Conservation (phyloP, 768 basidiomycete species). For the Infundibulicybe gibba region DNA sequence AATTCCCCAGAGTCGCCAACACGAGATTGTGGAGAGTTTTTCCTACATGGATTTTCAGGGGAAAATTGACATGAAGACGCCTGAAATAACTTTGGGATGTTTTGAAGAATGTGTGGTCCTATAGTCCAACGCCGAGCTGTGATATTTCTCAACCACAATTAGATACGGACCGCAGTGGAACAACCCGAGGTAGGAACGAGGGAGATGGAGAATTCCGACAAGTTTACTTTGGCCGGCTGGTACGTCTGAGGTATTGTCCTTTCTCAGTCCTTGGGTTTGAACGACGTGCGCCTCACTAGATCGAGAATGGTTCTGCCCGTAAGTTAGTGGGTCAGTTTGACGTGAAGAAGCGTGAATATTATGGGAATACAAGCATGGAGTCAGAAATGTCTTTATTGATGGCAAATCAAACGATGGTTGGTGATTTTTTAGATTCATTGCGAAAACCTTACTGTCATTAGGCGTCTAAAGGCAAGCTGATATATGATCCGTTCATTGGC, state of each 20-base stretch:
- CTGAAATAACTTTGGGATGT: slow-evolving; percentile 68
- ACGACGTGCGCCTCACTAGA: slow-evolving; percentile 11
- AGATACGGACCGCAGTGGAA: slow-evolving; percentile 51
- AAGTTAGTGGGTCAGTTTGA: slow-evolving; percentile 67
- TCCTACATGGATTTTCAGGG: slow-evolving; percentile 82
- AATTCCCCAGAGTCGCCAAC: slow-evolving; percentile 64
- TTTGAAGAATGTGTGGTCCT: slow-evolving; percentile 83
- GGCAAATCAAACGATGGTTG: slow-evolving; percentile 91
- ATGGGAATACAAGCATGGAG: slow-evolving; percentile 98
- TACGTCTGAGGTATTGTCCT: slow-evolving; percentile 33
- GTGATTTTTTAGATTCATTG: slow-evolving; percentile 7
- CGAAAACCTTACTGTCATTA: slow-evolving; percentile 20
- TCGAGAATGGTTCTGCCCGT: slow-evolving; percentile 69
- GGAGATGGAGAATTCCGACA: slow-evolving; percentile 67
- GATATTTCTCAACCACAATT: background rate
- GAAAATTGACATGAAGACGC: slow-evolving; percentile 75
- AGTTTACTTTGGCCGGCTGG: slow-evolving; percentile 86
- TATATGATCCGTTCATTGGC: slow-evolving; percentile 96
- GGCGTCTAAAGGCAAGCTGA: slow-evolving; percentile 84
- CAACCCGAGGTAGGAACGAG: slow-evolving; percentile 44
- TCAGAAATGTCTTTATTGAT: slow-evolving; percentile 92
- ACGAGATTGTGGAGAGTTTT: slow-evolving; percentile 72
- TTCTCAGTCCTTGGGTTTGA: background rate
- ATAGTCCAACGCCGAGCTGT: slow-evolving; percentile 14
- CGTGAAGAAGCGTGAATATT: slow-evolving; percentile 87